Evolutionary conservation across 805 yeast genomes (phyloP), one percentile per base, ranked within the genome.

Genomic region (Candida namnaoensis): DNA sequence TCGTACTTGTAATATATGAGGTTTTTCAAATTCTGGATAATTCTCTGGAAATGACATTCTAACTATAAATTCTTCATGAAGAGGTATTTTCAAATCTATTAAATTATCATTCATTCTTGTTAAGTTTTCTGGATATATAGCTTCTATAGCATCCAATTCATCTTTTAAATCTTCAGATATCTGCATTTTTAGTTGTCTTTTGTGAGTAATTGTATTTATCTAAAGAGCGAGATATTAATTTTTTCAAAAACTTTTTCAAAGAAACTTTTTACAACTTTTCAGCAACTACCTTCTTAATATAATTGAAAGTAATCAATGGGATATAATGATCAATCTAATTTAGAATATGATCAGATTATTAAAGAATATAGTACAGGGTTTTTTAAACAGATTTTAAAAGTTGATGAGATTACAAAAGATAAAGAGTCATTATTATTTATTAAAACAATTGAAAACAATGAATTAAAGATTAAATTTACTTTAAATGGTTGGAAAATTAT

Each of bases 141-240:
- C 93, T 42, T 86, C 83, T 10, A 91, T 78, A 11, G 96, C 91
- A 34, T 75, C 79, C 15, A 87, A 61, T 54, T 91, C 99, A 41
- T 87, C 93, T 19, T 55, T 55, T 7, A 83, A 62, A 32, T 80
- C 83, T 45, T 74, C 74, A 1, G 65, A 57, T n/a, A 50, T 30
- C 15, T 32, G 39, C 34, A 19, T 36, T 36, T 25, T 11, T 36
- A 19, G 11, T 13, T 36, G 26, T 30, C 11, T n/a, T 30, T 14
- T 36, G 15, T 13, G 9, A 35, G 8, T 28, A 30, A 13, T 24
- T 30, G 13, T 36, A 13, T 23, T 10, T 27, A 25, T n/a, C 42
- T 25, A 25, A 26, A 26, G 8, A 26, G 28, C 28, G 28, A 26
- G 28, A 26, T 26, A n/a, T n/a, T n/a, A n/a, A n/a, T n/a, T n/a